Percentiles rank a stretch among this genome's conserved stretches.
These are phyloP conservation scores for Coriaria nepalensis DNA, from an alignment of 306 rosid genomes.

Conservation along the genomic window DNA sequence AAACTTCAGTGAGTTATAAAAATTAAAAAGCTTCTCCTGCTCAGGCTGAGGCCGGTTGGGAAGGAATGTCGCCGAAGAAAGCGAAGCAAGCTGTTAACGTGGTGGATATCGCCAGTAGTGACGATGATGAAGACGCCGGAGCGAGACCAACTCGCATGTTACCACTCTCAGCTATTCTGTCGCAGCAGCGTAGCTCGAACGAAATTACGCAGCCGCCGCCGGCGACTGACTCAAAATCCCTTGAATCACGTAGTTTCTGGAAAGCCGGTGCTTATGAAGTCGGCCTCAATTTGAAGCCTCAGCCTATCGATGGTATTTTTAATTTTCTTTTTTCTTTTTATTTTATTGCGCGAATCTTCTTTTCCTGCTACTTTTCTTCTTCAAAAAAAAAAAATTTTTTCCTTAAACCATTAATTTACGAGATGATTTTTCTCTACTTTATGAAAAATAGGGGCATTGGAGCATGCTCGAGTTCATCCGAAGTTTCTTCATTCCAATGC, in stretches of 20 bases:
- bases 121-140: conserved; percentile 20
- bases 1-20: no score
- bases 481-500: conserved; percentile 98
- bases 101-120: conserved; percentile 26
- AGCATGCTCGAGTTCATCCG: conserved; percentile 92
- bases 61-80: conserved; percentile 15
- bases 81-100: conserved; percentile 8
- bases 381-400: no score
- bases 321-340: no score
- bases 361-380: background rate
- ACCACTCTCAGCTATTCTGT: background rate
- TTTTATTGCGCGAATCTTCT: no score
- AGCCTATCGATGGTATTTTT: conserved; percentile 16
- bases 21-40: background rate
- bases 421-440: no score
- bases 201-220: conserved; percentile 4
- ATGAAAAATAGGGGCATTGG: conserved; percentile 50
- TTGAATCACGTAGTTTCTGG: conserved; percentile 56
- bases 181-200: conserved; percentile 16
- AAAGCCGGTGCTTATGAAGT: conserved; percentile 63
- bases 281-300: conserved; percentile 22
- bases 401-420: no score
- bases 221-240: conserved; percentile 3
- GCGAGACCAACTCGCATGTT: background rate
- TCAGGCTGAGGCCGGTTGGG: background rate